Evolutionary conservation across 768 basidiomycete species (phyloP).

Genomic region (Mycena pura): DNA sequence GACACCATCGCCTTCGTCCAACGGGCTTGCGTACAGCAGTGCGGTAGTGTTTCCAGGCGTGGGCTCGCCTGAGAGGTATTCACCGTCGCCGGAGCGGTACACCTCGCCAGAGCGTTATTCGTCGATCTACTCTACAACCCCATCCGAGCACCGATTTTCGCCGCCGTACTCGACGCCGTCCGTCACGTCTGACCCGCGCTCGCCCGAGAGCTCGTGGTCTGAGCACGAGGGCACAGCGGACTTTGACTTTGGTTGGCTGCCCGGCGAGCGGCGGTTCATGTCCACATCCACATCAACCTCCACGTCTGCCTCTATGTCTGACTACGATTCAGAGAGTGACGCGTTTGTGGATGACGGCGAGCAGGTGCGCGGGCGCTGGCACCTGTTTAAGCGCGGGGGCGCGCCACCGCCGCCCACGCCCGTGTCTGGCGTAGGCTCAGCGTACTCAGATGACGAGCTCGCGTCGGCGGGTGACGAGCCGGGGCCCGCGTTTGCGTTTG

Average conservation of each 20-base stretch:
- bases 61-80: background rate
- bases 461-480: background rate
- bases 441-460: conserved; percentile 27
- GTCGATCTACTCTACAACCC: background rate
- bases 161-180: conserved; percentile 17
- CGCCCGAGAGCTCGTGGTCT: background rate
- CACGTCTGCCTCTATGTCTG: background rate
- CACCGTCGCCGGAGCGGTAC: background rate
- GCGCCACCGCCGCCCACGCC: background rate
- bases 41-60: conserved; percentile 12
- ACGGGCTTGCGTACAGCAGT: background rate
- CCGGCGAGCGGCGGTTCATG: conserved; percentile 2
- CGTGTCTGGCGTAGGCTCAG: background rate
- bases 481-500: conserved; percentile 3
- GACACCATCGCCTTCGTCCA: background rate
- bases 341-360: background rate
- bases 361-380: background rate
- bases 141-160: no score
- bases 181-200: background rate
- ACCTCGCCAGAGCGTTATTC: background rate
- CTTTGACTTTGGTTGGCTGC: conserved; percentile 22
- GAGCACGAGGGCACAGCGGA: background rate
- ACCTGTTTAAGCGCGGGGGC: background rate
- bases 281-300: background rate
- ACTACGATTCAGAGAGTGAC: background rate